Evolutionary conservation across 192 early-diverging fungal species (phyloP), one percentile per base, ranked within the genome.

Genomic region (Linnemannia zychae): DNA sequence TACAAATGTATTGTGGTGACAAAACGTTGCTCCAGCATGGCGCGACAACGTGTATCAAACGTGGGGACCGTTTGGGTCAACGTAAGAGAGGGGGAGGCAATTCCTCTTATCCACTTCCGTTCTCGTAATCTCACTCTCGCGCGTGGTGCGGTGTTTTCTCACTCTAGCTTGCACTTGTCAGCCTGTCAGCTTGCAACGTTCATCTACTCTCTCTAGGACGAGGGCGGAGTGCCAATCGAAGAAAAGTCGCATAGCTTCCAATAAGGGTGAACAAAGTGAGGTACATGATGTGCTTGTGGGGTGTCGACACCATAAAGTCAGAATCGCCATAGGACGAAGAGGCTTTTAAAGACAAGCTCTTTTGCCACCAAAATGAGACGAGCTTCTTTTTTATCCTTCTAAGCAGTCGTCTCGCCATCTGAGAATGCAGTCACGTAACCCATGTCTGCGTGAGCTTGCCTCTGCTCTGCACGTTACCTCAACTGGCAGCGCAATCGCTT

Each of bases 1-100:
- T 63, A 63, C 57, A 15, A 63, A 9, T 44, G 40, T 31, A 63
- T 63, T 63, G 57, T 28, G 57, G 31, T 63, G 57, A 63, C 57
- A 63, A 63, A 63, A 63, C 57, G 24, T 63, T 63, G 57, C 57
- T 63, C 57, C 57, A 63, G 57, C 57, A 63, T 63, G 57, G 57
- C 57, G 57, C 57, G 31, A 63, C 57, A 33, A 63, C 57, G 57
- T 63, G 57, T n/a, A 31, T 63, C 24, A 44, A 44, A 44, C 40
- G 40, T 44, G 40, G 40, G 40, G 40, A 44, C 40, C 28, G 28
- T 31, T 49, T 63, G 24, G 24, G 57, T 63, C 57, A 24, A 63
- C 24, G 24, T 28, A 33, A 11, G 24, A 57, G n/a, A 24, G 57
- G 6, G 11, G 24, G 31, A 63, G 15, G 28, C 12, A 63, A 28